Evolutionary conservation across 1,284 basidiomycete genomes (phyloP).

Genomic region (Trichosporon sp.): DNA sequence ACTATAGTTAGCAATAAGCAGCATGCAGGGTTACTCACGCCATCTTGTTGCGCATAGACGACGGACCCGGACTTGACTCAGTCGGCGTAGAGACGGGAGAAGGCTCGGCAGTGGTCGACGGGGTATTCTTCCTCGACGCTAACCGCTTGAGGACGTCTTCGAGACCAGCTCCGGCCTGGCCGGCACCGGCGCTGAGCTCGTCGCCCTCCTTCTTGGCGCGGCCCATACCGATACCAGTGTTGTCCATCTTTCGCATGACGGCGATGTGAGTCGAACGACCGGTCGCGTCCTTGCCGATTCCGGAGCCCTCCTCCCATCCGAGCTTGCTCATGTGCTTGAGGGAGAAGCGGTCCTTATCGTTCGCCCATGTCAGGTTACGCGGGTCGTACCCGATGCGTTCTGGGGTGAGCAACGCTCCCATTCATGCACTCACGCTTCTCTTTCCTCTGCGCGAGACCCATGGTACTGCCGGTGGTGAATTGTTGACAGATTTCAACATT

Average conservation of each 20-base stretch:
- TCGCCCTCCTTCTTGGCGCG: conserved; percentile 54
- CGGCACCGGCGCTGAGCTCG: conserved; percentile 49
- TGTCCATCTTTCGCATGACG: conserved; percentile 55
- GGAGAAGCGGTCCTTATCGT: conserved; percentile 56
- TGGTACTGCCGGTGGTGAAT: conserved; percentile 27
- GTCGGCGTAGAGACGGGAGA: conserved; percentile 26
- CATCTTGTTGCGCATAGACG: conserved; percentile 45
- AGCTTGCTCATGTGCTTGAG: conserved; percentile 56
- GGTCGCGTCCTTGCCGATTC: conserved; percentile 47
- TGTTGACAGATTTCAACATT: conserved; percentile 33
- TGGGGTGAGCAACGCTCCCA: conserved; percentile 23
- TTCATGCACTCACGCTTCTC: conserved; percentile 48
- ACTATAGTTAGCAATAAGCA: conserved; percentile 34
- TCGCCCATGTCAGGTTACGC: conserved; percentile 57
- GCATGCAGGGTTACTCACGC: conserved; percentile 45
- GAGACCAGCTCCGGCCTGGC: conserved; percentile 53
- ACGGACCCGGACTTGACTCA: conserved; percentile 36
- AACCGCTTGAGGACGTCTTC: conserved; percentile 54
- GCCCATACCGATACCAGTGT: conserved; percentile 56
- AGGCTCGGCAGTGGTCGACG: conserved; percentile 32
- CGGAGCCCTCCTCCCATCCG: conserved; percentile 53
- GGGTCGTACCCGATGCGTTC: conserved; percentile 57
- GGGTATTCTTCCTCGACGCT: conserved; percentile 32
- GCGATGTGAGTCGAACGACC: conserved; percentile 57
- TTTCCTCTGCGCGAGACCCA: conserved; percentile 57